Evolutionary conservation across 1,139 yeast species (phyloP), one percentile per base, ranked within the genome.

Genomic region (Hansenula anomala): DNA sequence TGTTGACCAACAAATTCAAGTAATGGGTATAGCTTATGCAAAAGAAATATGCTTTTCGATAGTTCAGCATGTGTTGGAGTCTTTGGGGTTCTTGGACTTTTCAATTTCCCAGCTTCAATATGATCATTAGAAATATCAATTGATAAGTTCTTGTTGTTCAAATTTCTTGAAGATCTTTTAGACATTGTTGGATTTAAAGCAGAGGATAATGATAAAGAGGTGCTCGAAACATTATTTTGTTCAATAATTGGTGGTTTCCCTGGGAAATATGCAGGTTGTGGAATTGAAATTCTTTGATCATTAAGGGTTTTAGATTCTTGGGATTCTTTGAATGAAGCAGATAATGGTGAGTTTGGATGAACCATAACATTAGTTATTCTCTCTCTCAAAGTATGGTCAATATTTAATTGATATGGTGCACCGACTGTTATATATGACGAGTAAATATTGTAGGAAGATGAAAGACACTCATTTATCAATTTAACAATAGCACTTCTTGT

Each of bases 341-440:
- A 44, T 30, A 48, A 36, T 27, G 66, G 64, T 1, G 69, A 62
- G 6, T 50, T 47, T 3, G 69, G 64, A 38, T 60, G 59, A 10
- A 67, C 56, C 62, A 82, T 68, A 2, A 73, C 59, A 3, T 55
- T 50, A 1, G 75, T 64, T 28, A 86, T 71, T 28, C 67, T 60
- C 16, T 64, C 68, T 40, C 84, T 69, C 35, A 84, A 58, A 11
- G 55, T 57, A 45, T 78, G 83, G 46, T 81, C 83, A 37, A 89
- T 78, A 51, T 89, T 89, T 36, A 88, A 65, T 43, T 80, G 81
- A 45, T 69, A 77, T 0, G 94, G 85, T 0, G 96, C 77, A 19
- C 83, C 85, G 12, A 69, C 61, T n/a, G 83, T 73, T 36, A 89
- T 66, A 54, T 76, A 87, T 1, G 85, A 71, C 18, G 83, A 74